Evolutionary conservation across 139 green algal genomes (phyloP), one percentile per base, ranked within the genome.

Genomic region (Chlamydomonas applanata): DNA sequence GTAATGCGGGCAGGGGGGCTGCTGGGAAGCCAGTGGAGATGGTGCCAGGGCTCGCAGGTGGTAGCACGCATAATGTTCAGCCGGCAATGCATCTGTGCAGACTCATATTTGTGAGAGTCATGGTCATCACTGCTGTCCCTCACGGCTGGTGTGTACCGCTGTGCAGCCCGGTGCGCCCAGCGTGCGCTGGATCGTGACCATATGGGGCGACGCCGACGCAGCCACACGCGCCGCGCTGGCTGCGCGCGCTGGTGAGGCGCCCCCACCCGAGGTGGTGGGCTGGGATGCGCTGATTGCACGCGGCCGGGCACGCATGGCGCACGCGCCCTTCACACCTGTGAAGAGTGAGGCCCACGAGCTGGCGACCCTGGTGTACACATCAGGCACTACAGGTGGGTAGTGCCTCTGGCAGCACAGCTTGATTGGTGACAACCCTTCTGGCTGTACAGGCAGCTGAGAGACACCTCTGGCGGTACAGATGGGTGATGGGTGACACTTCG

Each of bases 341-440:
- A 14, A 69, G 2, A 52, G 80, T 2, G 59, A 34, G 0, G 2
- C n/a, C 0, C 45, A 53, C 14, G 79, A 90, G 57, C 46, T 94
- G 57, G 89, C 88, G 1, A 95, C 91, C 0, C 83, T 97, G 9
- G 85, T 94, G 14, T 95, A 95, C 85, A 96, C 93, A 1, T 88
- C 71, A 20, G 90, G 92, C 71, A 96, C 92, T 34, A 93, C 90
- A 87, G 86, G 89, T 90, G 72, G 0, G 74, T 27, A n/a, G 56
- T 40, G 30, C 4, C 46, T 32, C n/a, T 2, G 2, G 52, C 40
- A 49, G 40, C 40, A 49, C 7, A 7, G 11, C 2, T 30, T 29
- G 16, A 16, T 70, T 30, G 3, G 4, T 52, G 30, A 62, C 54
- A 62, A 62, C n/a, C 54, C 22, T 27, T 4, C 54, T 62, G 54